These are phyloP conservation scores for Zancudomyces culisetae DNA, from an alignment of 371 early-diverging fungal species.

Conservation along the genomic window DNA sequence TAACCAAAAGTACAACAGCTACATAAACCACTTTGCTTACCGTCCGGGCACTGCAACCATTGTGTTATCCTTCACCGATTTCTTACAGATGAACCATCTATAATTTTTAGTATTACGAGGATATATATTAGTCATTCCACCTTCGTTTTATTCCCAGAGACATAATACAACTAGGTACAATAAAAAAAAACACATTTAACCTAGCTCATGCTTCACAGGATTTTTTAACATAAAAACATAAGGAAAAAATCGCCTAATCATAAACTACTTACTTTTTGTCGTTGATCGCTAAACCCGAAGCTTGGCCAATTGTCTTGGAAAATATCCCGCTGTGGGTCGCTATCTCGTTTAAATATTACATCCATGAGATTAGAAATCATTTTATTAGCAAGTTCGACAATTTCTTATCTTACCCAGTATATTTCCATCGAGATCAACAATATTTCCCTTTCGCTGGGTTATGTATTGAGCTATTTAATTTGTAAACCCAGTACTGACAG, in stretches of 20 bases:
- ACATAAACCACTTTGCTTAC: constrained; percentile 13
- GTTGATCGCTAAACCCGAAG: constrained; percentile 5
- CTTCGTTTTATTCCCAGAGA: background rate
- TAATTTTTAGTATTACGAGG: background rate
- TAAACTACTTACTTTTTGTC: background rate
- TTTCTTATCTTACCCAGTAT: constrained; percentile 36
- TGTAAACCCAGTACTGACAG: background rate
- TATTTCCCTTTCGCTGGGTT: constrained; percentile 35
- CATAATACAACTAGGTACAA: background rate
- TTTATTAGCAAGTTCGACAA: constrained; percentile 1
- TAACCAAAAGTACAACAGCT: background rate
- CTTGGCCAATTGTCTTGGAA: constrained; percentile 15
- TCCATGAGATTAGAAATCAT: background rate
- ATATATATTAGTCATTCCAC: constrained; percentile 5
- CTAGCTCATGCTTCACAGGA: too few relatives aligned
- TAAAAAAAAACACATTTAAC: background rate
- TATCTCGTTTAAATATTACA: constrained; percentile 4
- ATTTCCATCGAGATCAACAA: constrained; percentile 34
- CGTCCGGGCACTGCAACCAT: constrained; percentile 37
- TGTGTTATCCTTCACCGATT: constrained; percentile 27
- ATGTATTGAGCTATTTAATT: constrained; percentile 21
- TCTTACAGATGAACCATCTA: constrained; percentile 42
- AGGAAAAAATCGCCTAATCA: too few relatives aligned
- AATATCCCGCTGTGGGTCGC: constrained; percentile 47
- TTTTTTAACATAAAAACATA: too few relatives aligned